phyloP scores from a whole-genome alignment of 2,329 filamentous ascomycete genomes.

The Sarocladiaceae sp. region DNA sequence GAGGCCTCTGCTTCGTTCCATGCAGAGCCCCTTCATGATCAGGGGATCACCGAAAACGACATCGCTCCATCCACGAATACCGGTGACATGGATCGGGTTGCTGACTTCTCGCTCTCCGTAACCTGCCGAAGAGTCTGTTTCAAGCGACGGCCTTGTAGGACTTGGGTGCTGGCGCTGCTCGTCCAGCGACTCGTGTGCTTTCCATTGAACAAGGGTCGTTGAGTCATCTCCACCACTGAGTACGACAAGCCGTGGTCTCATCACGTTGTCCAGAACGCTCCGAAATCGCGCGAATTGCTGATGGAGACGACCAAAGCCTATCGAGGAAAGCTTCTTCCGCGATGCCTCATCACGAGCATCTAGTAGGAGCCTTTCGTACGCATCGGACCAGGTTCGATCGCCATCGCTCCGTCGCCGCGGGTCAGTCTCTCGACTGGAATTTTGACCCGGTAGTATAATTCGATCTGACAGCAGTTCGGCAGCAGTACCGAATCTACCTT shows the following conservation, averaged over 20 bases:
- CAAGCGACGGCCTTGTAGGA: too few species aligned
- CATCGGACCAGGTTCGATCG: conserved; percentile 41
- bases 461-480: conserved; percentile 22
- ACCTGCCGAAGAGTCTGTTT: too few species aligned
- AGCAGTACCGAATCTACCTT: conserved; percentile 40
- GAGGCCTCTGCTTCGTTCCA: conserved; percentile 39
- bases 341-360: conserved; percentile 55
- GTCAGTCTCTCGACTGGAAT: too few species aligned
- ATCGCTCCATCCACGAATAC: conserved; percentile 55
- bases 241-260: conserved; percentile 47
- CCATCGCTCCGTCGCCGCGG: too few species aligned
- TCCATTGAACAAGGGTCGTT: conserved; percentile 42
- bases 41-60: conserved; percentile 58
- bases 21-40: conserved; percentile 44
- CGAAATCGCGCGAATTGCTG: conserved; percentile 45
- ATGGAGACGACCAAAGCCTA: conserved; percentile 54
- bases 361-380: conserved; percentile 49
- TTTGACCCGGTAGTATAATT: conserved; percentile 9
- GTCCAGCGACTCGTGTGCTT: too few species aligned
- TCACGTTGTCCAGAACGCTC: conserved; percentile 48
- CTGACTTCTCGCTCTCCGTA: not conserved
- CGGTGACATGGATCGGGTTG: conserved; percentile 31
- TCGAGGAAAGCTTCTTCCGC: conserved; percentile 54
- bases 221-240: conserved; percentile 46
- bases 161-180: too few species aligned